A percentile compares a stretch with the other conserved stretches of the same genome.
These are phyloP conservation scores for Backusella sp. DNA, from an alignment of 192 early-diverging fungal genomes.

Conservation along the genomic window DNA sequence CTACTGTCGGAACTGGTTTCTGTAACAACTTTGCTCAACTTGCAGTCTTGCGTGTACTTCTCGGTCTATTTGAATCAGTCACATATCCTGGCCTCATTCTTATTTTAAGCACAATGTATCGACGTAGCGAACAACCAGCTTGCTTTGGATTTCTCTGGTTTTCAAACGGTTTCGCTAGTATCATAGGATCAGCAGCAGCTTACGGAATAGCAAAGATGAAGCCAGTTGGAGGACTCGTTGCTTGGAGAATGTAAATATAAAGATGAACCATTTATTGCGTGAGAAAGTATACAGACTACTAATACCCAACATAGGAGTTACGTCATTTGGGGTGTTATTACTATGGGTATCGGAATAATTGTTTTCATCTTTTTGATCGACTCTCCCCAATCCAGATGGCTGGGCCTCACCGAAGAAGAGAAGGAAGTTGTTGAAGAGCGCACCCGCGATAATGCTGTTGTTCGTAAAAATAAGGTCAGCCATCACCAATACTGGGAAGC, in stretches of 20 bases:
- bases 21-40: constrained; percentile 19
- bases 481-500: constrained; percentile 24
- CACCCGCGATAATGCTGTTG: constrained; percentile 16
- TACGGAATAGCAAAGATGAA: constrained; percentile 22
- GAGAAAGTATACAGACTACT: not conserved
- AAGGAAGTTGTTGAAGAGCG: constrained; percentile 27
- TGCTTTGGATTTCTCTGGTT: constrained; percentile 13
- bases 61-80: constrained; percentile 25
- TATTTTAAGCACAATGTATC: constrained; percentile 21
- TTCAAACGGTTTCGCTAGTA: constrained; percentile 7
- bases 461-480: not conserved
- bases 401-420: constrained; percentile 18
- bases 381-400: not conserved
- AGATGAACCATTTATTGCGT: not conserved
- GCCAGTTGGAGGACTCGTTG: not conserved
- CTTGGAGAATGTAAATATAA: constrained; percentile 30
- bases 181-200: constrained; percentile 9
- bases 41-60: constrained; percentile 19
- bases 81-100: constrained; percentile 18
- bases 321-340: constrained; percentile 22
- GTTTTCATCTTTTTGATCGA: constrained; percentile 31
- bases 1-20: constrained; percentile 7
- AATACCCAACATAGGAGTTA: constrained; percentile 14
- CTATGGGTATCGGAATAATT: constrained; percentile 11
- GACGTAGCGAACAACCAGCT: constrained; percentile 18